These are phyloP conservation scores for Aspergillus cavernicola DNA, from an alignment of 495 filamentous ascomycete genomes.

Conservation along the genomic window DNA sequence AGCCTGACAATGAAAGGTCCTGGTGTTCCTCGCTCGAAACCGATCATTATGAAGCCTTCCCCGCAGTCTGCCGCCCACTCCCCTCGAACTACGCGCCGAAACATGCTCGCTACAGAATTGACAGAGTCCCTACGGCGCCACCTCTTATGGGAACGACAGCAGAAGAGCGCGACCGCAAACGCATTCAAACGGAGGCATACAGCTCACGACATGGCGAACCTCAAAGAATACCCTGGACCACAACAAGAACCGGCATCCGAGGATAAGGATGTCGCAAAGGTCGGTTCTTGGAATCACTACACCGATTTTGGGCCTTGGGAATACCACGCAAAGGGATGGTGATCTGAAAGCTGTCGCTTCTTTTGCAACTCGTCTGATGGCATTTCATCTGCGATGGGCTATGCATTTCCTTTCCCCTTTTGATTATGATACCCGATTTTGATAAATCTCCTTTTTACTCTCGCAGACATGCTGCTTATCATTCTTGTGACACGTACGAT, in stretches of 20 bases:
- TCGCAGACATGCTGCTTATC: conserved; percentile 23
- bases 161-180: conserved; percentile 83
- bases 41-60: conserved; percentile 67
- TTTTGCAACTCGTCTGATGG: conserved; percentile 15
- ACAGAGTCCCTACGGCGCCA: conserved; percentile 75
- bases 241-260: conserved; percentile 20
- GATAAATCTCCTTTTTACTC: conserved; percentile 15
- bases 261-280: conserved; percentile 50
- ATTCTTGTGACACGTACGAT: conserved; percentile 41
- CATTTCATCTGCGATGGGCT: conserved; percentile 19
- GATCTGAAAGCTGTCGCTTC: conserved; percentile 14
- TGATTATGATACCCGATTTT: conserved; percentile 30
- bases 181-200: conserved; percentile 92
- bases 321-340: conserved; percentile 71
- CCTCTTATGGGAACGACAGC: conserved; percentile 81
- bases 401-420: conserved; percentile 27
- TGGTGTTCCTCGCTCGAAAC: conserved; percentile 75
- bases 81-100: conserved; percentile 86
- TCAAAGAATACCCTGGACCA: conserved; percentile 66
- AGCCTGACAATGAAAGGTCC: conserved; percentile 69
- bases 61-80: conserved; percentile 69
- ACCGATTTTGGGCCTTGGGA: conserved; percentile 63
- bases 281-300: conserved; percentile 62
- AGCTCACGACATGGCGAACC: conserved; percentile 79
- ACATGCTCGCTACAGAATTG: conserved; percentile 95